Percentiles rank a stretch among this genome's conserved stretches.
Evolutionary conservation across 1,139 yeast genomes (phyloP).

Genomic region (Zygoascus meyerae): DNA sequence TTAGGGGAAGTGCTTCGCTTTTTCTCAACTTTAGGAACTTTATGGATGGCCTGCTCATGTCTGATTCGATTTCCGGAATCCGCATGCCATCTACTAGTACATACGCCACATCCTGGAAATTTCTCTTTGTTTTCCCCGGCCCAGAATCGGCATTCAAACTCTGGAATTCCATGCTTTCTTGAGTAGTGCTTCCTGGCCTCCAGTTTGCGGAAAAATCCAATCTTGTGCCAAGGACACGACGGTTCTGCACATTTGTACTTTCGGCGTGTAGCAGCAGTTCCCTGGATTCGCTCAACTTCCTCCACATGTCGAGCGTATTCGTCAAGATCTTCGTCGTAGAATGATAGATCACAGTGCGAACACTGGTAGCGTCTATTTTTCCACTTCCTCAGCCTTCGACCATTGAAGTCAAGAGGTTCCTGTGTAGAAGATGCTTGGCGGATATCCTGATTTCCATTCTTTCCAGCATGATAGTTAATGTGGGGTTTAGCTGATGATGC

Average conservation of each 20-base stretch:
- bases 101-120: slow-evolving; percentile 25
- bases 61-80: slow-evolving; percentile 29
- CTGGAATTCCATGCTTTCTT: slow-evolving; percentile 28
- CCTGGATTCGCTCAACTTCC: slow-evolving; percentile 21
- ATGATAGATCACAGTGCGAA: slow-evolving; percentile 25
- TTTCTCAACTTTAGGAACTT: slow-evolving; percentile 10
- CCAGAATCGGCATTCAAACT: slow-evolving; percentile 30
- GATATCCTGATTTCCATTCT: neutral
- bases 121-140: slow-evolving; percentile 22
- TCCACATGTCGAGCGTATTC: slow-evolving; percentile 24
- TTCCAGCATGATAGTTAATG: neutral
- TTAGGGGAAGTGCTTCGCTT: neutral
- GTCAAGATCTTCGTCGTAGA: slow-evolving; percentile 24
- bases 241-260: slow-evolving; percentile 27
- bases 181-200: slow-evolving; percentile 28
- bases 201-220: slow-evolving; percentile 30
- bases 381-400: slow-evolving; percentile 28
- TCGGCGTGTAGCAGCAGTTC: slow-evolving; percentile 21
- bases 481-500: slow-evolving; percentile 4
- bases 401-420: slow-evolving; percentile 21
- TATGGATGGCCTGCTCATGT: slow-evolving; percentile 29
- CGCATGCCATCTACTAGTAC: slow-evolving; percentile 31
- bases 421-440: neutral
- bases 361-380: slow-evolving; percentile 28
- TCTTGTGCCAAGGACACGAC: slow-evolving; percentile 27